Base-by-base conservation (phyloP, 805 yeast genomes). In the Ogataea sp. region DNA sequence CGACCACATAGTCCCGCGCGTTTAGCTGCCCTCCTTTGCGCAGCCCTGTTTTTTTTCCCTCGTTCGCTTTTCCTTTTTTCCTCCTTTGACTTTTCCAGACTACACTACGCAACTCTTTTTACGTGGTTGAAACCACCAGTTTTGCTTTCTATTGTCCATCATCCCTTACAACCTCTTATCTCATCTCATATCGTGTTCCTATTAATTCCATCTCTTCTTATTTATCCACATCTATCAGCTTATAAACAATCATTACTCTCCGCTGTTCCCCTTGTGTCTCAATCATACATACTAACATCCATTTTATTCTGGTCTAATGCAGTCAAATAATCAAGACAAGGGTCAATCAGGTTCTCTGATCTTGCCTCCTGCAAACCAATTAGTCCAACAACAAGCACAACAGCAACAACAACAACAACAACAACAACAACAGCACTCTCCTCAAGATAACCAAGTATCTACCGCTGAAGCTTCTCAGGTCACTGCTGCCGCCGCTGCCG, bases 331-430 rank as follows among this genome's bases (percentile, higher is more conserved):
- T 39, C 62, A 55, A 30, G 33, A 30, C 7, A 30, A 30, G 18
- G 21, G 14, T 18, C 21, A n/a, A 20, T 26, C 15, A 20, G 35
- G 27, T n/a, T 15, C 25, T 32, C 6, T 32, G n/a, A 17, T 32
- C 44, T 49, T 52, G 42, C 59, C 52, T 35, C 53, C 52, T 20
- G 63, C 59, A 33, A 58, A 48, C 34, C 59, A 51, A 32, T 14
- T 32, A 14, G 35, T 32, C 21, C 33, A 39, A 46, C 51, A 4
- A n/a, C n/a, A n/a, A n/a, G 35, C 43, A 16, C 27, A 48, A 20
- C 50, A 42, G 37, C 53, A 39, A 20, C 50, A 40, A 40, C 45
- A 44, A 6, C 32, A 38, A 26, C 54, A 39, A 24, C 53, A 32
- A 31, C 55, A 37, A 29, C 51, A 36, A 17, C 41, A 34, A 28